These are phyloP conservation scores for Conringia planisiliqua DNA, from an alignment of 345 rosid genomes.

Conservation along the genomic window DNA sequence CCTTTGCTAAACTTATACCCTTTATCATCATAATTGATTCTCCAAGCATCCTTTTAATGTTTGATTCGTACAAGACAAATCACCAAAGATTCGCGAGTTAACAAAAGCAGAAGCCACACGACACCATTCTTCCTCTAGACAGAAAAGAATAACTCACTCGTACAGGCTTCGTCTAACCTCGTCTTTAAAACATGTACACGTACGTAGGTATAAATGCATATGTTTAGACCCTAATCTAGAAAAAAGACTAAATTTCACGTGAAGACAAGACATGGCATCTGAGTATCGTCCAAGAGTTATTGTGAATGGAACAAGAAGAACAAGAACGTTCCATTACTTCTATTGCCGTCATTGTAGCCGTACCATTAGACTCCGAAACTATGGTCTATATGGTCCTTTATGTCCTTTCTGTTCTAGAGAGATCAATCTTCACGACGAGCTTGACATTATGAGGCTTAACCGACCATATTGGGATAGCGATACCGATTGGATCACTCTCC, in stretches of 20 bases:
- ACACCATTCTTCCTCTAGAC: slow-evolving; percentile 2
- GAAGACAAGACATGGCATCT: slow-evolving; percentile 7
- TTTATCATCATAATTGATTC: slow-evolving; percentile 20
- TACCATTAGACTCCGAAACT: slow-evolving; percentile 41
- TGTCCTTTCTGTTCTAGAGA: slow-evolving; percentile 55
- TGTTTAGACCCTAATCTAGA: neutral
- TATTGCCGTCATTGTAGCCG: slow-evolving; percentile 66
- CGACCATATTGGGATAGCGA: slow-evolving; percentile 44
- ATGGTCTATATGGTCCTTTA: slow-evolving; percentile 35
- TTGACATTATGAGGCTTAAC: slow-evolving; percentile 43
- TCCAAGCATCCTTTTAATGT: slow-evolving; percentile 11
- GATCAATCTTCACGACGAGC: slow-evolving; percentile 45
- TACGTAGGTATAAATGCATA: neutral
- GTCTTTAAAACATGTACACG: slow-evolving; percentile 23
- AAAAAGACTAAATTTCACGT: neutral
- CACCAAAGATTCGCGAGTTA: slow-evolving; percentile 19
- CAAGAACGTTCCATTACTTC: slow-evolving; percentile 61
- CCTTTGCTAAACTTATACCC: neutral
- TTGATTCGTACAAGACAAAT: slow-evolving; percentile 25
- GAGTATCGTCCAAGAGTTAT: slow-evolving; percentile 40
- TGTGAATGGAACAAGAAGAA: slow-evolving; percentile 57
- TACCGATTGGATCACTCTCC: slow-evolving; percentile 57
- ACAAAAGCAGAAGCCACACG: slow-evolving; percentile 16
- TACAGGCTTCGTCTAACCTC: slow-evolving; percentile 20
- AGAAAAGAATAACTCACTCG: slow-evolving; percentile 27